A percentile compares a stretch with the other conserved stretches of the same genome.
Evolutionary conservation across 2,329 filamentous ascomycete genomes (phyloP).

Genomic region (Fusarium nematophilum): DNA sequence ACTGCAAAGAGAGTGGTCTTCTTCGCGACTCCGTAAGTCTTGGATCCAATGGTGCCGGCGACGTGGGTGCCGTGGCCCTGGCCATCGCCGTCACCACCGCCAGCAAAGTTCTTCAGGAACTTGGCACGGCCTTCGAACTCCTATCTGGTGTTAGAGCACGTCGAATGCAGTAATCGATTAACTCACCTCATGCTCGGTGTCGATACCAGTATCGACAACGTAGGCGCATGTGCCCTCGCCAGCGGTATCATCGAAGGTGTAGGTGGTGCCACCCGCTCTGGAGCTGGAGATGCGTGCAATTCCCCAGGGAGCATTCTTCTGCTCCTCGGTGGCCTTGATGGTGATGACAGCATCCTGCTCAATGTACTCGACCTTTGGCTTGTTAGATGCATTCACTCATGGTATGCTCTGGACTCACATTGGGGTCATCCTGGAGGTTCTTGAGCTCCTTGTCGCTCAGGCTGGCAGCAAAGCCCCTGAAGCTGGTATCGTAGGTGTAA

Average conservation of each 20-base stretch:
- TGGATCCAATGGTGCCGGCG: conserved; percentile 49
- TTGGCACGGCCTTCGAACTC: conserved; percentile 51
- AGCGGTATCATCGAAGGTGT: conserved; percentile 54
- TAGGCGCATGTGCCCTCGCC: conserved; percentile 57
- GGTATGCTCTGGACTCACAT: conserved; percentile 22
- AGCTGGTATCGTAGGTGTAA: conserved; percentile 40
- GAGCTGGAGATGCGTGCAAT: conserved; percentile 53
- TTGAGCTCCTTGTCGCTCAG: conserved; percentile 43
- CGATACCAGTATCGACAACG: conserved; percentile 60
- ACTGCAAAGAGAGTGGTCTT: conserved; percentile 56
- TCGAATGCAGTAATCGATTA: neutral
- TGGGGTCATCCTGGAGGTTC: conserved; percentile 41
- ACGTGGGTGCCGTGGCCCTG: conserved; percentile 58
- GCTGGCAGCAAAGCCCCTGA: conserved; percentile 45
- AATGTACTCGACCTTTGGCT: conserved; percentile 50
- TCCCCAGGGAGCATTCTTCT: conserved; percentile 54
- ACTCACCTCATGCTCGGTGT: conserved; percentile 51
- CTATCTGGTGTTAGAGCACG: conserved; percentile 9
- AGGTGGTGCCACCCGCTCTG: conserved; percentile 44
- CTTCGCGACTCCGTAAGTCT: conserved; percentile 55
- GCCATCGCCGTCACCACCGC: conserved; percentile 41
- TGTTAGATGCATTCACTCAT: neutral
- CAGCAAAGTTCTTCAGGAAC: conserved; percentile 45
- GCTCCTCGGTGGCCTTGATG: conserved; percentile 43
- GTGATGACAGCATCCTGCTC: conserved; percentile 53